A percentile compares a stretch with the other conserved stretches of the same genome.
These are phyloP conservation scores for Trichoderma polysporum DNA, from an alignment of 2,329 filamentous ascomycete genomes.

Conservation along the genomic window DNA sequence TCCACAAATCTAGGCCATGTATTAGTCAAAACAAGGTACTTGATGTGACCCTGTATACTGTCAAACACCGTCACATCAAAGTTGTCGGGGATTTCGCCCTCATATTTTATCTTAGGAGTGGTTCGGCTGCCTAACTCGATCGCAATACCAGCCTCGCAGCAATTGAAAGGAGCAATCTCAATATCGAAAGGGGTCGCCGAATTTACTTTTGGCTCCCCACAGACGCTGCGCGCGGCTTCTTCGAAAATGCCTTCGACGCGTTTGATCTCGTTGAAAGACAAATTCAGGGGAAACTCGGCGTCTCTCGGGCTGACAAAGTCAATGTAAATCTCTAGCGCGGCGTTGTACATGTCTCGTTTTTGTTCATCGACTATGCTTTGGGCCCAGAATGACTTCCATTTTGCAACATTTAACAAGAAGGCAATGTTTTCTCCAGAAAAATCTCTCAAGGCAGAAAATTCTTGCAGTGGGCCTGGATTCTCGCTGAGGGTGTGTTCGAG, in stretches of 20 bases:
- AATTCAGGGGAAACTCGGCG: slow-evolving; percentile 64
- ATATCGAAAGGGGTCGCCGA: slow-evolving; percentile 40
- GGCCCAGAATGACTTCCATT: slow-evolving; percentile 48
- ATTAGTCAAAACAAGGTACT: slow-evolving; percentile 66
- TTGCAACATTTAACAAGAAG: slow-evolving; percentile 56
- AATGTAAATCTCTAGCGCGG: slow-evolving; percentile 59
- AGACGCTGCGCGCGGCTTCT: slow-evolving; percentile 44
- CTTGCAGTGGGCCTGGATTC: slow-evolving; percentile 58
- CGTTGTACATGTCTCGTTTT: slow-evolving; percentile 49
- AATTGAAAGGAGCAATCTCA: slow-evolving; percentile 9
- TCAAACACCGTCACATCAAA: slow-evolving; percentile 59
- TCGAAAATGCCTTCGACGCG: slow-evolving; percentile 56
- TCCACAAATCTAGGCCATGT: slow-evolving; percentile 61
- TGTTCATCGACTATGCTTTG: not conserved
- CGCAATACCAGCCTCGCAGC: not conserved
- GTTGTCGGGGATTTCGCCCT: slow-evolving; percentile 43
- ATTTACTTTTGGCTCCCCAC: slow-evolving; percentile 38
- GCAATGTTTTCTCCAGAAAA: slow-evolving; percentile 71
- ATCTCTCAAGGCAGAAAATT: slow-evolving; percentile 63
- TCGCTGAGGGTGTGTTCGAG: slow-evolving; percentile 59
- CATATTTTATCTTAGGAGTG: slow-evolving; percentile 27
- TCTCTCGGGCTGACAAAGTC: slow-evolving; percentile 58
- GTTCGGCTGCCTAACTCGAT: not conserved
- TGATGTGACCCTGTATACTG: slow-evolving; percentile 55
- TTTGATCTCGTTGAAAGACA: slow-evolving; percentile 53